Evolutionary conservation across 2,329 filamentous ascomycete species (phyloP).

Genomic region (Blumeria hordei): DNA sequence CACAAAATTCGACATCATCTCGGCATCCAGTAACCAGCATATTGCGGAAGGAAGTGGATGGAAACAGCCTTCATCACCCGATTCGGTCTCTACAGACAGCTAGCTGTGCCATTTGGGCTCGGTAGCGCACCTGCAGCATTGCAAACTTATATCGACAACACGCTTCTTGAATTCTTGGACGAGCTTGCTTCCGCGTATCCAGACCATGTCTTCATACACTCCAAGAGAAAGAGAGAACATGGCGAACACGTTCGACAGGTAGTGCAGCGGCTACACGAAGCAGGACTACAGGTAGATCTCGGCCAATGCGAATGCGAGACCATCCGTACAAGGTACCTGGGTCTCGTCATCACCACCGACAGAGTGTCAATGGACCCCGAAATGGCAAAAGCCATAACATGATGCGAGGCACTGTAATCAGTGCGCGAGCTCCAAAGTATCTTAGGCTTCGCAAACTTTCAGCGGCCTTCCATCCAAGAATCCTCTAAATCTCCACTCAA

Average conservation of each 20-base stretch:
- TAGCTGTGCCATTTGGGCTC: not conserved
- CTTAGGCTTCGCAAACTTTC: no score
- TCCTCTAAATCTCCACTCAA: no score
- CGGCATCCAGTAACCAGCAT: not conserved
- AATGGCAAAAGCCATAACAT: not conserved
- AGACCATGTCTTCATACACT: constrained; percentile 4
- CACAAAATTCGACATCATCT: not conserved
- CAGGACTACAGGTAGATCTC: not conserved
- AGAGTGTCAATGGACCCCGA: not conserved
- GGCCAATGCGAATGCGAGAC: not conserved
- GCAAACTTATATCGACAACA: not conserved
- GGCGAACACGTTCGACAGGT: not conserved
- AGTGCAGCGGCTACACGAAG: not conserved
- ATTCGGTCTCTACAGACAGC: not conserved
- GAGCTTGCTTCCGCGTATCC: not conserved
- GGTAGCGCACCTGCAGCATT: not conserved
- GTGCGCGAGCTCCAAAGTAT: no score
- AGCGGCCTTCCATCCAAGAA: no score
- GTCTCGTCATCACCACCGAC: not conserved
- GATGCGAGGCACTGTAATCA: no score
- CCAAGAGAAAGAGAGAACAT: not conserved
- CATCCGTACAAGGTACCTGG: not conserved
- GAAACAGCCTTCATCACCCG: not conserved
- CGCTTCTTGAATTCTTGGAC: not conserved
- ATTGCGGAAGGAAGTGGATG: not conserved